Evolutionary conservation across 495 filamentous ascomycete species (phyloP).

Genomic region (Tirmania nivea): DNA sequence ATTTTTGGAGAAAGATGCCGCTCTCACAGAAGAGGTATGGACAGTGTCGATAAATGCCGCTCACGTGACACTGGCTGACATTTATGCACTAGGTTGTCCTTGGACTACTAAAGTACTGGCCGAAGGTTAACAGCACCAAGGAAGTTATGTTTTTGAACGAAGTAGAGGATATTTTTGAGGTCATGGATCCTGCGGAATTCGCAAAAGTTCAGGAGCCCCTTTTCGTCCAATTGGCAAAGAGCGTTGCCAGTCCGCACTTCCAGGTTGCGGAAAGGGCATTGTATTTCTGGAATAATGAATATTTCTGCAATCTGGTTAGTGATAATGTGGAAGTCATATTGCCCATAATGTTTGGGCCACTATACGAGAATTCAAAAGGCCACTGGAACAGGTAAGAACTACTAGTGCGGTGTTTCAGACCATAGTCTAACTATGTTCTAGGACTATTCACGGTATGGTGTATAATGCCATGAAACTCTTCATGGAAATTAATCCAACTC

Average conservation of each 20-base stretch:
- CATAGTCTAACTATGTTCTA: conserved; percentile 19
- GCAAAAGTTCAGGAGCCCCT: conserved; percentile 95
- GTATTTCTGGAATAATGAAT: conserved; percentile 99
- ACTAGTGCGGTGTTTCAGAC: too few species aligned
- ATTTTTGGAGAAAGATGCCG: conserved; percentile 95
- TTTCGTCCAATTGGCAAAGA: conserved; percentile 93
- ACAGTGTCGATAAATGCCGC: not conserved
- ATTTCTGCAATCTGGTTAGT: conserved; percentile 98
- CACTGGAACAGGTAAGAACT: conserved; percentile 82
- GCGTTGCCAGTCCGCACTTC: conserved; percentile 95
- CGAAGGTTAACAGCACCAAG: conserved; percentile 97
- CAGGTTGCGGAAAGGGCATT: conserved; percentile 94
- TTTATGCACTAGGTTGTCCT: conserved; percentile 50
- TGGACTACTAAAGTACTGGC: conserved; percentile 89
- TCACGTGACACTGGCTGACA: conserved; percentile 1
- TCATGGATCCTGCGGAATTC: conserved; percentile 98
- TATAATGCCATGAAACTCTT: conserved; percentile 99
- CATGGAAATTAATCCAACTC: conserved; percentile 98
- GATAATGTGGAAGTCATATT: conserved; percentile 97
- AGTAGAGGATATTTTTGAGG: conserved; percentile 98
- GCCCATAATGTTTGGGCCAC: conserved; percentile 96
- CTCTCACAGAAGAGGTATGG: conserved; percentile 83
- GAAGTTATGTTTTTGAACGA: conserved; percentile 99
- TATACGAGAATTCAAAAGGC: conserved; percentile 98
- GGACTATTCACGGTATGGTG: conserved; percentile 98